These are phyloP conservation scores for Coniochaeta sp. DNA, from an alignment of 2,329 filamentous ascomycete genomes.

Conservation along the genomic window DNA sequence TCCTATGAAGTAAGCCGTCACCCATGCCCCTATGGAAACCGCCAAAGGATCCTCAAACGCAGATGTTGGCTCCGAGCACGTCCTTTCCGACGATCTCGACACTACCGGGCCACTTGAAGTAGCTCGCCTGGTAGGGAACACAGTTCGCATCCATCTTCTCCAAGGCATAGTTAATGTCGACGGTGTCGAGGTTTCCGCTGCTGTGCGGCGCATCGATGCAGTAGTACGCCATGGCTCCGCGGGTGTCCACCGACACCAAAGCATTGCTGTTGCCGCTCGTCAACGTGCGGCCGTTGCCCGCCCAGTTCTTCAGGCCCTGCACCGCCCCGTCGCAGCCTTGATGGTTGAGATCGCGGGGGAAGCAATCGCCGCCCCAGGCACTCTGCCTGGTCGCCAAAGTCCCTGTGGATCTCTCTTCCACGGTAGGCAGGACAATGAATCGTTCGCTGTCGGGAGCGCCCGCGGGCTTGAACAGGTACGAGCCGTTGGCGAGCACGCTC, in stretches of 20 bases:
- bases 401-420: too few relatives aligned
- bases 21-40: too few relatives aligned
- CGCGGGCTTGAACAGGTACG: too few relatives aligned
- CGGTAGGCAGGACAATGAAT: too few relatives aligned
- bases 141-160: slow-evolving; percentile 5
- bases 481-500: too few relatives aligned
- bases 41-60: too few relatives aligned
- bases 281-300: not conserved
- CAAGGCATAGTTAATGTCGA: slow-evolving; percentile 7
- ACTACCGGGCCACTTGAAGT: slow-evolving; percentile 6
- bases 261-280: not conserved
- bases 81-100: slow-evolving; percentile 7
- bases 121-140: slow-evolving; percentile 3
- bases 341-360: not conserved
- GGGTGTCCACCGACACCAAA: not conserved
- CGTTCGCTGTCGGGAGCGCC: too few relatives aligned
- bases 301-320: not conserved
- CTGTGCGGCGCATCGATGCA: slow-evolving; percentile 4
- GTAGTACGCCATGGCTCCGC: slow-evolving; percentile 5
- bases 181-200: slow-evolving; percentile 2
- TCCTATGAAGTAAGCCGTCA: too few relatives aligned
- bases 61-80: not conserved
- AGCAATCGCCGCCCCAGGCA: too few relatives aligned
- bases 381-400: too few relatives aligned
- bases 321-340: not conserved